These are phyloP conservation scores for Lanzia echinophila DNA, from an alignment of 2,329 filamentous ascomycete species.

Conservation along the genomic window DNA sequence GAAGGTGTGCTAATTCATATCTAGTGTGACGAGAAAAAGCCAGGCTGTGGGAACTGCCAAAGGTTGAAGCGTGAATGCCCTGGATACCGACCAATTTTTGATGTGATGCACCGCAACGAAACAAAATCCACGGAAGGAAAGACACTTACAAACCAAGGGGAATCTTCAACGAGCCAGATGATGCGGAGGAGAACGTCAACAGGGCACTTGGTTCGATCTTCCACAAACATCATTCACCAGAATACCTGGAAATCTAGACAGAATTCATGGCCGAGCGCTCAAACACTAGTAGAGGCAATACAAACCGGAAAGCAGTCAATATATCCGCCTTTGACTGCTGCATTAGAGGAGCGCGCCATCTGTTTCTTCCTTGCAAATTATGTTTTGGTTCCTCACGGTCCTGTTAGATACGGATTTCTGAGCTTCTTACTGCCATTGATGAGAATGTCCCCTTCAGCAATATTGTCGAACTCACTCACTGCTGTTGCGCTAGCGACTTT, in stretches of 20 bases:
- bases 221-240: neutral
- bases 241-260: neutral
- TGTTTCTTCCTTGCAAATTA: conserved; percentile 9
- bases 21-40: conserved; percentile 16
- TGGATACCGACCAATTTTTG: conserved; percentile 5
- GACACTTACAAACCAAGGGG: neutral
- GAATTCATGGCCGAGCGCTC: neutral
- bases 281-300: conserved; percentile 3
- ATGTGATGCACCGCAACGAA: conserved; percentile 3
- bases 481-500: conserved; percentile 7
- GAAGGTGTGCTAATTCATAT: neutral
- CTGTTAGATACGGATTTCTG: conserved; percentile 2
- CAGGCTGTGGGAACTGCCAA: conserved; percentile 18
- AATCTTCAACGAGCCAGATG: neutral
- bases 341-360: conserved; percentile 8
- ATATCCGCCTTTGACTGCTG: neutral
- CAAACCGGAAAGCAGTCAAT: neutral
- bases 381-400: conserved; percentile 5
- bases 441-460: neutral
- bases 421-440: conserved; percentile 7
- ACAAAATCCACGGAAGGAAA: neutral
- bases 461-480: neutral
- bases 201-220: neutral
- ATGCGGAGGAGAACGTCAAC: neutral
- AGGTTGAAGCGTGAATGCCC: conserved; percentile 6